Evolutionary conservation across 495 filamentous ascomycete genomes (phyloP).

Genomic region (Aspergillus baeticus): DNA sequence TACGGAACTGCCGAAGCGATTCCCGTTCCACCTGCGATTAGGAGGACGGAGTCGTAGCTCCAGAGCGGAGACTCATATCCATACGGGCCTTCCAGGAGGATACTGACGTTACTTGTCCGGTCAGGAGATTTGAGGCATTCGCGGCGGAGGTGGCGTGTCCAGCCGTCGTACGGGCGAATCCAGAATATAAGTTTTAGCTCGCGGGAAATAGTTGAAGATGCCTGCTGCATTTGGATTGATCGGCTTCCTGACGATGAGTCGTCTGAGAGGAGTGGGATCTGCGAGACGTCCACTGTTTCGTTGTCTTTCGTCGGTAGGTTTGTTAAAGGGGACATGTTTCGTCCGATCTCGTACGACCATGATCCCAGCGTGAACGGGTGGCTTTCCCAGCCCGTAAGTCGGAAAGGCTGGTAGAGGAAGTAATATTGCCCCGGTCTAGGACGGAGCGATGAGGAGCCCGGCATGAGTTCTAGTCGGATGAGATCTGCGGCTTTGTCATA

Average conservation of each 20-base stretch:
- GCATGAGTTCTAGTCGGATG: constrained; percentile 46
- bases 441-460: constrained; percentile 27
- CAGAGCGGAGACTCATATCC: constrained; percentile 48
- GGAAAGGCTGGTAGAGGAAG: constrained; percentile 53
- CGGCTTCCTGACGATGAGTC: not conserved
- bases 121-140: constrained; percentile 28
- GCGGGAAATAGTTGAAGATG: not conserved
- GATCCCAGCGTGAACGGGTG: constrained; percentile 60
- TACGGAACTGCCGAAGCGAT: constrained; percentile 56
- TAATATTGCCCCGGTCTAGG: constrained; percentile 54
- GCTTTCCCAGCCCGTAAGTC: constrained; percentile 53
- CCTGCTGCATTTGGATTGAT: not conserved
- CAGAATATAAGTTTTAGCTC: constrained; percentile 37
- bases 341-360: constrained; percentile 32
- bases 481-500: constrained; percentile 52
- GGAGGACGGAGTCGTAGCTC: constrained; percentile 49
- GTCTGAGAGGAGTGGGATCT: constrained; percentile 36
- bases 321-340: not conserved
- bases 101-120: constrained; percentile 17
- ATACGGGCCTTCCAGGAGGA: constrained; percentile 61
- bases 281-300: constrained; percentile 21
- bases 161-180: constrained; percentile 50
- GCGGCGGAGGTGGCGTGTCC: constrained; percentile 45
- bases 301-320: not conserved
- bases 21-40: constrained; percentile 61